A percentile compares a stretch with the other conserved stretches of the same genome.
These are phyloP conservation scores for Ophiostoma triangulosporum DNA, from an alignment of 2,329 filamentous ascomycete species.

Conservation along the genomic window DNA sequence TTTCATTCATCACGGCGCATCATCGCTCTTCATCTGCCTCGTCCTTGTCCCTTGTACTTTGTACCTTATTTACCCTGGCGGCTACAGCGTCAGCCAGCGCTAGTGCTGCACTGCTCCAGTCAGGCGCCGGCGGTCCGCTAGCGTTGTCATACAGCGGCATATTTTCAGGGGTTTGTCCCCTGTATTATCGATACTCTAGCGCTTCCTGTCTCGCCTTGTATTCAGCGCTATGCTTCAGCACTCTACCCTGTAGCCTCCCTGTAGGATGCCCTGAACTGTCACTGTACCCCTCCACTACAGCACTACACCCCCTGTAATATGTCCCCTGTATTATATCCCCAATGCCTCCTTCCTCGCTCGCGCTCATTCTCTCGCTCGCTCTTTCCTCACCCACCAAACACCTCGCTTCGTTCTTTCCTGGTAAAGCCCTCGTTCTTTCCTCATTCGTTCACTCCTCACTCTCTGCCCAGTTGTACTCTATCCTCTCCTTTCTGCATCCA, in stretches of 20 bases:
- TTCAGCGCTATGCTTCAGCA: no score
- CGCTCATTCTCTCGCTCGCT: not conserved
- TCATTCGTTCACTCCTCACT: not conserved
- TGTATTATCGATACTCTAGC: not conserved
- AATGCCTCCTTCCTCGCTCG: not conserved
- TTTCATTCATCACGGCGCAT: no score
- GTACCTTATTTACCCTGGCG: constrained; percentile 1
- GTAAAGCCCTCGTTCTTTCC: not conserved
- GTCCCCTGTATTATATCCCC: not conserved
- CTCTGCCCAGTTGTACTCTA: not conserved
- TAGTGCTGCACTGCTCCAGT: constrained; percentile 1
- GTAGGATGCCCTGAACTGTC: no score
- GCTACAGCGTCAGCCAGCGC: constrained; percentile 6
- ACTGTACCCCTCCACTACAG: not conserved
- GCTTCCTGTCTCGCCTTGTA: not conserved
- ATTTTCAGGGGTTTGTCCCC: not conserved
- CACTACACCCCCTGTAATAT: not conserved
- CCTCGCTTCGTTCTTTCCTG: not conserved
- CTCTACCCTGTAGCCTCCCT: no score
- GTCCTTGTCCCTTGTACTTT: not conserved
- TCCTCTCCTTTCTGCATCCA: not conserved
- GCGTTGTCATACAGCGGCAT: not conserved
- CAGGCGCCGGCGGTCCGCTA: not conserved
- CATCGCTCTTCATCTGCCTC: not conserved
- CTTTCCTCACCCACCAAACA: constrained; percentile 1